Evolutionary conservation across 1,139 yeast genomes (phyloP).

Genomic region (Pichia sorboxylosa): DNA sequence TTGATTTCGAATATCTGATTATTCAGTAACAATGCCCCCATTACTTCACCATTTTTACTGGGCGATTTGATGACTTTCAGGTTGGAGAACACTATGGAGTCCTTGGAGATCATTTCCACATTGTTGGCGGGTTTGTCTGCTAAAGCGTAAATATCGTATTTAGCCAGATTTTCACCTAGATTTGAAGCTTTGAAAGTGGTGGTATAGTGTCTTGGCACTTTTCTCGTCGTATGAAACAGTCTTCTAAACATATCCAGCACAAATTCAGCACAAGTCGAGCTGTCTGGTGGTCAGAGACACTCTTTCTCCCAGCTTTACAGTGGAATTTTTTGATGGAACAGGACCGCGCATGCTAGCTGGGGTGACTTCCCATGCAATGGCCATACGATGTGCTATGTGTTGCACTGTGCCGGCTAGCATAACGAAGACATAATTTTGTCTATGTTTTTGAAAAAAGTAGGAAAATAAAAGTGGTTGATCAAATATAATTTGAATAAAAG

Average conservation of each 20-base stretch:
- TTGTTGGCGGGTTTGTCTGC: slow-evolving; percentile 29
- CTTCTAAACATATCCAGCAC: slow-evolving; percentile 7
- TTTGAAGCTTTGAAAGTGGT: slow-evolving; percentile 23
- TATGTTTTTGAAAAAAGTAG: too few relatives aligned
- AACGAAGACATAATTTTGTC: too few relatives aligned
- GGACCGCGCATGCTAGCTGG: too few relatives aligned
- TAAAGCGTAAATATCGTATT: slow-evolving; percentile 28
- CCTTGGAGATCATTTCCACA: slow-evolving; percentile 34
- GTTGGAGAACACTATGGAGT: slow-evolving; percentile 36
- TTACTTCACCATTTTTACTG: slow-evolving; percentile 30
- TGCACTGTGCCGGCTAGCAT: too few relatives aligned
- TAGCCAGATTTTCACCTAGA: slow-evolving; percentile 25
- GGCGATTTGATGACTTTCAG: slow-evolving; percentile 38
- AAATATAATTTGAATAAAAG: too few relatives aligned
- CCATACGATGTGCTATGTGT: too few relatives aligned
- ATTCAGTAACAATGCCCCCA: slow-evolving; percentile 49
- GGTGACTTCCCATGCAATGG: too few relatives aligned
- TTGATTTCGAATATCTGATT: slow-evolving; percentile 55
- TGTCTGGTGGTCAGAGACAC: too few relatives aligned
- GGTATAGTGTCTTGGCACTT: slow-evolving; percentile 14
- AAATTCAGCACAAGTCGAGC: too few relatives aligned
- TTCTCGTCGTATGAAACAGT: slow-evolving; percentile 7
- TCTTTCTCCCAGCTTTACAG: too few relatives aligned
- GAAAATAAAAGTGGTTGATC: too few relatives aligned
- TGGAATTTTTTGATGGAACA: too few relatives aligned